Conservation (phyloP, 179 eudicot genomes). For the Gypsophila paniculata region DNA sequence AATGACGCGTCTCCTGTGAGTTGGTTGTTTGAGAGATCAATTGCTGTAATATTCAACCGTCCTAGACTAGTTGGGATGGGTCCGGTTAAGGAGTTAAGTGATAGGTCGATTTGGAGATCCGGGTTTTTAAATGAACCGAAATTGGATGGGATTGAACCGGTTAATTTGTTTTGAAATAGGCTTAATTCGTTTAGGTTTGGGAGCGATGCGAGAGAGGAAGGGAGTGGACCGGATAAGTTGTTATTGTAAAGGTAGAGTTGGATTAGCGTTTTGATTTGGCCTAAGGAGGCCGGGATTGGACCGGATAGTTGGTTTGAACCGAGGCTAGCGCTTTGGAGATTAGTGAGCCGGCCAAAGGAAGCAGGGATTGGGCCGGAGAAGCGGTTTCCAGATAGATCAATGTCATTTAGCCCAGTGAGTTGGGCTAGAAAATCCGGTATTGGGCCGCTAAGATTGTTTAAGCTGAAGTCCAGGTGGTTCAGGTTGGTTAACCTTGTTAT, state of each 20-base stretch:
- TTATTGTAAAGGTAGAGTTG: conserved; percentile 25
- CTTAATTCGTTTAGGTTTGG: conserved; percentile 15
- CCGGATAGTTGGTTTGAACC: conserved; percentile 35
- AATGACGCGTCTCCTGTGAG: conserved; percentile 14
- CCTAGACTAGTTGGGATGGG: conserved; percentile 13
- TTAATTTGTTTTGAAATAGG: conserved; percentile 36
- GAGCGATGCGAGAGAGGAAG: conserved; percentile 30
- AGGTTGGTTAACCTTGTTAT: conserved; percentile 9
- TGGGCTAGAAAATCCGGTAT: conserved; percentile 43
- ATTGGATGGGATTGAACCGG: conserved; percentile 16
- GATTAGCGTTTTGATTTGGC: conserved; percentile 23
- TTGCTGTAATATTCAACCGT: background rate
- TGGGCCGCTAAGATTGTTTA: conserved; percentile 35
- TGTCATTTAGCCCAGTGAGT: background rate
- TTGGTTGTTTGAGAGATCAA: conserved; percentile 9
- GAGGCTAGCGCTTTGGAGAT: background rate
- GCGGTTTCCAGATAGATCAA: background rate
- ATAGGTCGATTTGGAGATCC: background rate
- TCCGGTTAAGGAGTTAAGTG: background rate
- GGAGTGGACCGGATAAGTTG: conserved; percentile 43
- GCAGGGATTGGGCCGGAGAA: conserved; percentile 9
- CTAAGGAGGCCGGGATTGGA: conserved; percentile 40
- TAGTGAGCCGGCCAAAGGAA: conserved; percentile 15
- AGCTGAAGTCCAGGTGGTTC: conserved; percentile 8
- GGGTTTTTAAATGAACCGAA: conserved; percentile 18